phyloP scores from a whole-genome alignment of 139 green algal species.

The Marvania coccoides region DNA sequence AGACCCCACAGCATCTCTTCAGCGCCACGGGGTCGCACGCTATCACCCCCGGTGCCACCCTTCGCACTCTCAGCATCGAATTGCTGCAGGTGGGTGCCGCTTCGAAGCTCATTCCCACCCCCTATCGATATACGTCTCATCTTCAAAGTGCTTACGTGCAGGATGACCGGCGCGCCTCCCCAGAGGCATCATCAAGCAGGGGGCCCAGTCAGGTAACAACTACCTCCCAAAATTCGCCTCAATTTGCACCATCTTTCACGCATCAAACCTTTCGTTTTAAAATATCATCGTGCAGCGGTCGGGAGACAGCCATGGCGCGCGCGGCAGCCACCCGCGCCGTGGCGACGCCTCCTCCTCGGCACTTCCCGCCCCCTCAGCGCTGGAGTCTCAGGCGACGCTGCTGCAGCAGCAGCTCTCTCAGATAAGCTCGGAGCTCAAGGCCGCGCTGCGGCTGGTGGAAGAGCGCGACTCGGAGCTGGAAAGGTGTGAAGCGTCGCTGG shows the following conservation, averaged over 20 bases:
- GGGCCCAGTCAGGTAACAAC: no score
- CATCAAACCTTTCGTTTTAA: no score
- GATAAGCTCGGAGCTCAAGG: slow-evolving; percentile 34
- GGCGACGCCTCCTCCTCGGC: not conserved
- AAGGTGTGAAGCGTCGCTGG: slow-evolving; percentile 7
- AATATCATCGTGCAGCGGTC: no score
- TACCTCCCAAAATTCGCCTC: no score
- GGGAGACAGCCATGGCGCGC: not conserved
- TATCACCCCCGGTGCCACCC: not conserved
- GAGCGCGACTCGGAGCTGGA: slow-evolving; percentile 36
- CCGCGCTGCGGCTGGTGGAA: slow-evolving; percentile 18
- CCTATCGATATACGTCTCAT: no score
- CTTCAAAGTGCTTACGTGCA: not conserved
- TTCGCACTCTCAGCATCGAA: not conserved
- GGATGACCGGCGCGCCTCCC: not conserved
- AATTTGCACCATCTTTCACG: not conserved
- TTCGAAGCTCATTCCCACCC: no score
- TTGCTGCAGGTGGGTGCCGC: not conserved
- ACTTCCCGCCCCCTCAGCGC: slow-evolving; percentile 10
- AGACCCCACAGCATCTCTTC: not conserved
- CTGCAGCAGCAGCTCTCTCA: slow-evolving; percentile 40
- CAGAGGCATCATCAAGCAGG: no score
- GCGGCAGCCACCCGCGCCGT: no score
- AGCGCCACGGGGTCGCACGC: not conserved
- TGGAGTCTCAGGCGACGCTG: slow-evolving; percentile 23